Evolutionary conservation across 2,329 filamentous ascomycete species (phyloP).

Genomic region (Cordyceps javanica): DNA sequence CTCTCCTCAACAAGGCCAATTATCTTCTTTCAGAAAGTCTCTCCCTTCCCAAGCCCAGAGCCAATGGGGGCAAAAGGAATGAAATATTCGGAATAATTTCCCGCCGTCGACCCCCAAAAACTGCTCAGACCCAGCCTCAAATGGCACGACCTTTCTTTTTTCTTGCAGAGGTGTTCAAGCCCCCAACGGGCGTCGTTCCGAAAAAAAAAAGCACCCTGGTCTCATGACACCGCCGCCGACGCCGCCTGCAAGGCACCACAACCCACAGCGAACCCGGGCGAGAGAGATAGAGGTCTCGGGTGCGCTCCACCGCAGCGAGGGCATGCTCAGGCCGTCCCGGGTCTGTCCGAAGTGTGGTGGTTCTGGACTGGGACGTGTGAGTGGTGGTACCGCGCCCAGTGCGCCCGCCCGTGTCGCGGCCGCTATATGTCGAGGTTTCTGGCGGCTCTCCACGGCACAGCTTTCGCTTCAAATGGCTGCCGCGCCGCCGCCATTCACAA

Average conservation of each 20-base stretch:
- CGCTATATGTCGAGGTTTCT: too few species aligned
- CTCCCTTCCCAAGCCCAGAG: neutral
- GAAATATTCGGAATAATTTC: too few species aligned
- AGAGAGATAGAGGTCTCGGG: neutral
- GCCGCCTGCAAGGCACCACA: constrained; percentile 7
- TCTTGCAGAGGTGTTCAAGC: too few species aligned
- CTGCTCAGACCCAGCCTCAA: neutral
- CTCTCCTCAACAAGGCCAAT: neutral
- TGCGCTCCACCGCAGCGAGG: neutral
- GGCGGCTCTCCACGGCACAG: neutral
- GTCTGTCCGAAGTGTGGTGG: constrained; percentile 10
- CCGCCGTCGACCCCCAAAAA: neutral
- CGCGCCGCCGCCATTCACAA: neutral
- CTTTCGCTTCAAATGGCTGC: neutral
- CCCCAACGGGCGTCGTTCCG: neutral
- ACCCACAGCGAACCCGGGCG: neutral
- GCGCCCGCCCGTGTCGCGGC: neutral
- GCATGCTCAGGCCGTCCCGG: constrained; percentile 8
- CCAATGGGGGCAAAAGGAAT: neutral
- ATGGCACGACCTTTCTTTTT: neutral
- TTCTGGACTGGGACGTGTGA: too few species aligned
- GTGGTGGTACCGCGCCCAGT: neutral
- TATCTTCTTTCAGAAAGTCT: neutral
- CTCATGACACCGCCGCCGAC: neutral
- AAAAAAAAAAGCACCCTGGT: neutral